Evolutionary conservation across 2,329 filamentous ascomycete genomes (phyloP).

Genomic region (Fusarium armeniacum): DNA sequence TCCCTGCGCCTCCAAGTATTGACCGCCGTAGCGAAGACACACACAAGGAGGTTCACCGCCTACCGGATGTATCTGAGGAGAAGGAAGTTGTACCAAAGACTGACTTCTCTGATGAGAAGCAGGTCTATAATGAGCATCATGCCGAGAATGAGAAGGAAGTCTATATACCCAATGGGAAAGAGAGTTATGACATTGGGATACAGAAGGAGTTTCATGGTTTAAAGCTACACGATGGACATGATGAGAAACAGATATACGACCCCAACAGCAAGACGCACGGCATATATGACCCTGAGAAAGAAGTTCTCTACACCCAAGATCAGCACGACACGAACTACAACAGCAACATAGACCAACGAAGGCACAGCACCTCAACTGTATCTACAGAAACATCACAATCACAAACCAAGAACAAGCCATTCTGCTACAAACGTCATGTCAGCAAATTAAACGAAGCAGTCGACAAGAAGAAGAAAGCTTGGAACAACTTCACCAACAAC

Average conservation of each 20-base stretch:
- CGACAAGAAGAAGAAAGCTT: slow-evolving; percentile 40
- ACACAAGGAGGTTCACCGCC: slow-evolving; percentile 25
- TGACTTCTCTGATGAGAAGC: slow-evolving; percentile 14
- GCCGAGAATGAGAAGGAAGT: slow-evolving; percentile 27
- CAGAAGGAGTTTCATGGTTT: slow-evolving; percentile 8
- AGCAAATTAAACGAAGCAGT: slow-evolving; percentile 31
- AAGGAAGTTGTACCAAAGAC: slow-evolving; percentile 26
- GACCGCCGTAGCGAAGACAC: slow-evolving; percentile 18
- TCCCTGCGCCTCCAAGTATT: not conserved
- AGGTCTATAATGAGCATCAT: not conserved
- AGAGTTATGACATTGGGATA: slow-evolving; percentile 1
- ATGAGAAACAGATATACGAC: slow-evolving; percentile 24
- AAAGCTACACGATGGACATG: slow-evolving; percentile 14
- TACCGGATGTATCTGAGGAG: slow-evolving; percentile 28
- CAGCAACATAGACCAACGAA: not conserved
- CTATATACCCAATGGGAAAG: slow-evolving; percentile 3
- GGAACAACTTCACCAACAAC: slow-evolving; percentile 16
- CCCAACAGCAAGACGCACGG: not conserved
- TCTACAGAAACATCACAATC: not conserved
- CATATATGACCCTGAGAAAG: not conserved
- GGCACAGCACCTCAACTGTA: slow-evolving; percentile 3
- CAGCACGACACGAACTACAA: not conserved
- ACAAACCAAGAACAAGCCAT: not conserved
- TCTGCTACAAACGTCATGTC: slow-evolving; percentile 15
- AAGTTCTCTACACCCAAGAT: not conserved